Base-by-base conservation (phyloP, 306 rosid genomes). In the Comarum palustre region DNA sequence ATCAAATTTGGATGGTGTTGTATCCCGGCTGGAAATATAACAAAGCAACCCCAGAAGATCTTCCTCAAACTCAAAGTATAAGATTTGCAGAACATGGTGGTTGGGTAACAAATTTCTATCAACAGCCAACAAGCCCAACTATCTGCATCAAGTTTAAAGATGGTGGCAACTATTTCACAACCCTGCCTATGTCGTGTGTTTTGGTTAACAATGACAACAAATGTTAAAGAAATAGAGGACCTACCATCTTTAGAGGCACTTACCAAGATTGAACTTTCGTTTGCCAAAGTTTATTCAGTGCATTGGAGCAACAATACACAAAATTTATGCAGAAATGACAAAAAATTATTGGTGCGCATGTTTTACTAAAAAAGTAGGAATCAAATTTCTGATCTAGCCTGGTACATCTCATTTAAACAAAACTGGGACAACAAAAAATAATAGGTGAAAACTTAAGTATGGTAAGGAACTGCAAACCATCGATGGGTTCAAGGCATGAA, bases 71-170 rank as follows among this genome's bases (percentile, higher is more conserved):
- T 66, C 39, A 3, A 52, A 34, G 68, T 20, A 31, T 59, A 32
- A 29, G 14, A 52, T 75, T 63, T 39, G 12, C 43, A 16, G 24
- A 22, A 52, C 36, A 52, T 29, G 52, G 76, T 77, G 48, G 77
- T 72, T 72, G 60, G 43, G 68, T 41, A 6, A 63, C 77, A 54
- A 16, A 52, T 71, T 71, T 71, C 24, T 66, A 39, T 78, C 72
- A 42, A 54, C 81, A 22, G 67, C 65, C 68, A 51, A 50, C 66
- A 66, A 55, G 32, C 32, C 36, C 68, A 78, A 22, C 73, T 32
- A 31, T 48, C 81, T 11, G 45, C 24, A 55, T 65, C 60, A 45
- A 72, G 73, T 43, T 8, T 8, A 45, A 78, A 52, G 78, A 66
- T 78, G 68, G 73, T 51, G 81, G 55, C 55, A 25, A 41, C 67